Evolutionary conservation across 148 eudicot genomes (phyloP).

Genomic region (Drosera capensis): DNA sequence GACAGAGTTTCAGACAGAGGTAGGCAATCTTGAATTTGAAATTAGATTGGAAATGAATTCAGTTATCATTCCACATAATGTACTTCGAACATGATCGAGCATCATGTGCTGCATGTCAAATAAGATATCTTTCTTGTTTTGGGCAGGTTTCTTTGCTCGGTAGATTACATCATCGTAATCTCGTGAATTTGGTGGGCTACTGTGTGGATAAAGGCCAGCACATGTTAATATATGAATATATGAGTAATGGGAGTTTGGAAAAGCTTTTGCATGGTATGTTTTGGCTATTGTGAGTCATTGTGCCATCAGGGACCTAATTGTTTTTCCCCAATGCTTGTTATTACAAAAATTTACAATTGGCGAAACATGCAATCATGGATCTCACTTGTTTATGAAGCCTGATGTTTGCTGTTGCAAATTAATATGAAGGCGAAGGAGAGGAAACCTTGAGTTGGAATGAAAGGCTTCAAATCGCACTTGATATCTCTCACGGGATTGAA

Average conservation of each 20-base stretch:
- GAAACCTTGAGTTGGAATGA: slow-evolving; percentile 71
- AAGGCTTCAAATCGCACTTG: slow-evolving; percentile 83
- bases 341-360: too few species aligned
- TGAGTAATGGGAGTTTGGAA: slow-evolving; percentile 95
- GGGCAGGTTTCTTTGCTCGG: slow-evolving; percentile 84
- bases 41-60: not conserved
- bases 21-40: slow-evolving; percentile 9
- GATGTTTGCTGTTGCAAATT: slow-evolving; percentile 3
- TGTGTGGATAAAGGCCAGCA: slow-evolving; percentile 91
- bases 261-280: slow-evolving; percentile 66
- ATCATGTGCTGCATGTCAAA: not conserved
- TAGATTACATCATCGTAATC: slow-evolving; percentile 88
- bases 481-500: slow-evolving; percentile 90
- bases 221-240: slow-evolving; percentile 84
- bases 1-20: slow-evolving; percentile 96
- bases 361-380: too few species aligned
- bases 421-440: slow-evolving; percentile 36
- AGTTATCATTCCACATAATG: not conserved
- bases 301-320: not conserved
- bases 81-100: not conserved
- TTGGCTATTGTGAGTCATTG: not conserved
- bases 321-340: not conserved
- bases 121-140: slow-evolving; percentile 1
- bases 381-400: slow-evolving; percentile 1
- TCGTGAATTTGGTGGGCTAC: slow-evolving; percentile 94